Conservation (phyloP, 306 rosid genomes). For the Leucaena leucocephala region DNA sequence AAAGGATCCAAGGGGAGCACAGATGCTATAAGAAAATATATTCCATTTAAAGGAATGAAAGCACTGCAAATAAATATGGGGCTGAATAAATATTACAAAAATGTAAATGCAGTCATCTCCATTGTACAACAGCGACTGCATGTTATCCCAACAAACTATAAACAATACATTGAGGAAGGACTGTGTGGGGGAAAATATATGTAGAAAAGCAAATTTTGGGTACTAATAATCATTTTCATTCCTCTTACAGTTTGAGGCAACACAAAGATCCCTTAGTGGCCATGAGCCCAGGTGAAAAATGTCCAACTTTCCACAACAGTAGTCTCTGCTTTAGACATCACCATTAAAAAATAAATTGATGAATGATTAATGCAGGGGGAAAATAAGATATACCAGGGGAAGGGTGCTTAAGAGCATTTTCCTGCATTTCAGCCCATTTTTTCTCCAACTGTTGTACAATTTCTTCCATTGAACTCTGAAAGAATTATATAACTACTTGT, state of each 20-base stretch:
- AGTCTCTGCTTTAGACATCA: slow-evolving; percentile 11
- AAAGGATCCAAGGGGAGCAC: slow-evolving; percentile 11
- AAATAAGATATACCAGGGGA: slow-evolving; percentile 61
- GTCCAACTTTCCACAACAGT: slow-evolving; percentile 15
- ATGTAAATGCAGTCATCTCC: not conserved
- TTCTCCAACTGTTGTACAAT: slow-evolving; percentile 59
- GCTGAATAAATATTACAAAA: not conserved
- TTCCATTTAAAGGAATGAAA: not conserved
- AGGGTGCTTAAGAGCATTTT: slow-evolving; percentile 69
- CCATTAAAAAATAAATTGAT: not conserved
- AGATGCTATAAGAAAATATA: not conserved
- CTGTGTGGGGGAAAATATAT: not conserved
- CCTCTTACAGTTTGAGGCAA: slow-evolving; percentile 22
- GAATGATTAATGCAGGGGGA: not conserved
- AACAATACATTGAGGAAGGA: not conserved
- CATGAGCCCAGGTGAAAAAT: slow-evolving; percentile 6
- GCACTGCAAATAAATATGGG: slow-evolving; percentile 14
- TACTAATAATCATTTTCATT: not conserved
- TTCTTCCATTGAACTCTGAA: slow-evolving; percentile 71
- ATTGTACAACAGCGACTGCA: not conserved
- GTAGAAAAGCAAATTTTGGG: not conserved
- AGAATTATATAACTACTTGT: slow-evolving; percentile 13
- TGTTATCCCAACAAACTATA: not conserved
- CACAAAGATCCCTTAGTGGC: not conserved
- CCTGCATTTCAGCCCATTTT: slow-evolving; percentile 74